A percentile compares a stretch with the other conserved stretches of the same genome.
phyloP scores from a whole-genome alignment of 176 grass and related monocot species.

The Aegilops speltoides region DNA sequence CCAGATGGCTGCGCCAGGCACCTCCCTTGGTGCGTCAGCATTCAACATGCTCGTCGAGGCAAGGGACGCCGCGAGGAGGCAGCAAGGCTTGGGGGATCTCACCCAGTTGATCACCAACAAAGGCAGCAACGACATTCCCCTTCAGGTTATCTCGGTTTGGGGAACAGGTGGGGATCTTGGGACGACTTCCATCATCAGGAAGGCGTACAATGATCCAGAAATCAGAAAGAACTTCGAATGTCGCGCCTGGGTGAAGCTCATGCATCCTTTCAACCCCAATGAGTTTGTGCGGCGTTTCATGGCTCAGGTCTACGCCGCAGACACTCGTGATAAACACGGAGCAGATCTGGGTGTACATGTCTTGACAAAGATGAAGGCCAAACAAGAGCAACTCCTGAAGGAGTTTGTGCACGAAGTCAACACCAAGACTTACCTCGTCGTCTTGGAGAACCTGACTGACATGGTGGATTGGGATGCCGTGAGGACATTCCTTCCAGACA shows the following conservation, averaged over 20 bases:
- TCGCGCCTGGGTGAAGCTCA: constrained; percentile 20
- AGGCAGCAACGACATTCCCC: rapidly evolving
- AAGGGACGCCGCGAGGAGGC: not conserved
- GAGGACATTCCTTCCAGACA: constrained; percentile 15
- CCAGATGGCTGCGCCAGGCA: rapidly evolving
- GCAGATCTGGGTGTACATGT: not conserved
- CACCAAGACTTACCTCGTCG: constrained; percentile 16
- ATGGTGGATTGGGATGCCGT: constrained; percentile 29
- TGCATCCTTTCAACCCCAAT: not conserved
- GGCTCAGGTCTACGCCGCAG: not conserved
- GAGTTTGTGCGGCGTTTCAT: constrained; percentile 6
- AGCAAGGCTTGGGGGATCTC: not conserved
- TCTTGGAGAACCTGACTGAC: constrained; percentile 28
- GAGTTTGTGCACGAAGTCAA: not conserved
- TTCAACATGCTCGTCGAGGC: not conserved
- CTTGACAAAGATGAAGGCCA: not conserved
- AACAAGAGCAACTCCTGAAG: not conserved
- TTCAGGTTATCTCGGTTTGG: constrained; percentile 11
- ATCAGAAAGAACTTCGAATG: not conserved
- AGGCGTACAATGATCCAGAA: not conserved
- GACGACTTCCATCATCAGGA: not conserved
- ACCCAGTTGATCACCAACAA: not conserved
- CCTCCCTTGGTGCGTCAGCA: not conserved
- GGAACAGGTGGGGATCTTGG: not conserved
- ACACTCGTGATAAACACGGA: no score